Percentiles rank a stretch among this genome's conserved stretches.
phyloP scores from a whole-genome alignment of 1,284 basidiomycete species.

The Microbotryomycetes sp. region DNA sequence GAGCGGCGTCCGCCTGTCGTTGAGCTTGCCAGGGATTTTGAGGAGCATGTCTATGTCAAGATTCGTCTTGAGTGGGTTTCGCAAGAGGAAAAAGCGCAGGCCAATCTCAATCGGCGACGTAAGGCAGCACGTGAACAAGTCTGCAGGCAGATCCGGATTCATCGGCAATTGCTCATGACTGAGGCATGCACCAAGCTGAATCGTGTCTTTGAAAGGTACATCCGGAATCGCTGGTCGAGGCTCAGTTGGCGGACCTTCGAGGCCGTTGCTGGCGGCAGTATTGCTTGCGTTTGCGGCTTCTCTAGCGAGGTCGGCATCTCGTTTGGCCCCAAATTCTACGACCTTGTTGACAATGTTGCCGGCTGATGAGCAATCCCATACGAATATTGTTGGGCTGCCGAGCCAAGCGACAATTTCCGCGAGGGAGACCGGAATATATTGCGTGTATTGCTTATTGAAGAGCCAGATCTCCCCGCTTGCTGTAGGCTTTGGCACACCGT shows the following conservation, averaged over 20 bases:
- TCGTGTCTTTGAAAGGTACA: constrained; percentile 73
- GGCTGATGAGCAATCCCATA: constrained; percentile 97
- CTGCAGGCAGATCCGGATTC: constrained; percentile 92
- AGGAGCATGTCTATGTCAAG: constrained; percentile 78
- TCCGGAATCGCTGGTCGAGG: constrained; percentile 44
- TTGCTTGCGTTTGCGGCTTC: constrained; percentile 23
- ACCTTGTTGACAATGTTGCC: constrained; percentile 90
- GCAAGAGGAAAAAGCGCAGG: constrained; percentile 86
- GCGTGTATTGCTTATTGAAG: constrained; percentile 95
- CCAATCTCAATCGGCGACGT: constrained; percentile 98
- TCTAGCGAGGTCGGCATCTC: constrained; percentile 62
- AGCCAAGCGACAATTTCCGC: constrained; percentile 36
- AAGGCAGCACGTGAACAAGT: constrained; percentile 94
- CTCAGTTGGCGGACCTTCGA: constrained; percentile 23
- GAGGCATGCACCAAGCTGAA: constrained; percentile 91
- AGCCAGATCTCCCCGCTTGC: constrained; percentile 97
- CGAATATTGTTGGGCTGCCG: constrained; percentile 84
- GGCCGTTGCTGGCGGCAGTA: constrained; percentile 13
- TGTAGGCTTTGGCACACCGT: constrained; percentile 95
- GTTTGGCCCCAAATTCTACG: constrained; percentile 72
- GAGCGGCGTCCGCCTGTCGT: constrained; percentile 88
- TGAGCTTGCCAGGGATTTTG: constrained; percentile 91
- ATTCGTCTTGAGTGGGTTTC: constrained; percentile 57
- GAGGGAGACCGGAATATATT: constrained; percentile 80
- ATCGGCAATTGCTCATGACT: constrained; percentile 88